Conservation (phyloP, 78 protist species). For the Dictyostelium purpureum region DNA sequence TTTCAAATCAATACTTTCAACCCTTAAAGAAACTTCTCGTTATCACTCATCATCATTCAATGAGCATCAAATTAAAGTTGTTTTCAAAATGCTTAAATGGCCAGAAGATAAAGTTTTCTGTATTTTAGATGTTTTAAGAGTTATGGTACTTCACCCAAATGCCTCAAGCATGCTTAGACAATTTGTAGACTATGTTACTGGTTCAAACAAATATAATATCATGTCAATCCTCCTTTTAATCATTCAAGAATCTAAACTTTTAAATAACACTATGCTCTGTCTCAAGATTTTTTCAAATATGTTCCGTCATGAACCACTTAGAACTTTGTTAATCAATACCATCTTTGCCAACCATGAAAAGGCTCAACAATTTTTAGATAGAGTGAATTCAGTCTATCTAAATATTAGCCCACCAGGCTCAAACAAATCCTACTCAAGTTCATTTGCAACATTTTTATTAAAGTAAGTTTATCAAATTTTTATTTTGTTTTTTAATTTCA, state of each 20-base stretch:
- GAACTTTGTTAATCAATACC: background rate
- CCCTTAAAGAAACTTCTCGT: constrained; percentile 61
- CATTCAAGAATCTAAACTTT: background rate
- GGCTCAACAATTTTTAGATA: background rate
- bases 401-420: background rate
- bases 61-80: constrained; percentile 34
- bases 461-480: constrained; percentile 13
- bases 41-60: constrained; percentile 63
- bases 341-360: too few relatives aligned
- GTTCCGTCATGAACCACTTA: constrained; percentile 15
- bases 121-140: constrained; percentile 6
- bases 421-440: constrained; percentile 1
- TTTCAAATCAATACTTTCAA: constrained; percentile 3
- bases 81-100: constrained; percentile 45
- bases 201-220: background rate
- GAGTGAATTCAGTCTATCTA: background rate
- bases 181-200: background rate
- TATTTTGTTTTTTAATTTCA: background rate
- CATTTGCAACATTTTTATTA: constrained; percentile 56
- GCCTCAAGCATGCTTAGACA: constrained; percentile 32
- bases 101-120: constrained; percentile 18
- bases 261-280: background rate
- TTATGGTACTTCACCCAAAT: constrained; percentile 34
- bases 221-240: background rate
- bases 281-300: constrained; percentile 33